These are phyloP conservation scores for Fusarium clavum DNA, from an alignment of 2,329 filamentous ascomycete species.

Conservation along the genomic window DNA sequence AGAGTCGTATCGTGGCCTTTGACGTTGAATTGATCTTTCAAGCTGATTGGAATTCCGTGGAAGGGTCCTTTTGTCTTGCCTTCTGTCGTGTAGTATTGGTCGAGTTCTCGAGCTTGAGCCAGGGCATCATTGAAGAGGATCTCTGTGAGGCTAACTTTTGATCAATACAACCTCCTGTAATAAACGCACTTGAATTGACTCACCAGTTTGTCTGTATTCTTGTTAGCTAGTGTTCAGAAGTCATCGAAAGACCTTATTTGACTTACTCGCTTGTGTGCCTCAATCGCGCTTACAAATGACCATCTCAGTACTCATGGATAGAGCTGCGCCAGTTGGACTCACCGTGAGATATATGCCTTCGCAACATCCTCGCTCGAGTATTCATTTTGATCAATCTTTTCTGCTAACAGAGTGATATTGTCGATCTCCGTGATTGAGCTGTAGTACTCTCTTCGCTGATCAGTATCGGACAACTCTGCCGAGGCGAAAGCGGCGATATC, in stretches of 20 bases:
- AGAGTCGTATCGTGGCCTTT: constrained; percentile 68
- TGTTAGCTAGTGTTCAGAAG: background rate
- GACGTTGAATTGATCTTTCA: constrained; percentile 72
- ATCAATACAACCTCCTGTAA: background rate
- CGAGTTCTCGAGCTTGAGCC: constrained; percentile 27
- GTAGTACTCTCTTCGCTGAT: background rate
- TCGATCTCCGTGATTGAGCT: constrained; percentile 1
- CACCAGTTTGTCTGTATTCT: constrained; percentile 23
- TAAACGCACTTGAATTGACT: fast-evolving
- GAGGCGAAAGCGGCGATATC: constrained; percentile 7
- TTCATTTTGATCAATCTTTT: background rate
- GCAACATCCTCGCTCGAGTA: constrained; percentile 2
- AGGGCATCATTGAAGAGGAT: constrained; percentile 38
- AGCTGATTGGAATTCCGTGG: constrained; percentile 41
- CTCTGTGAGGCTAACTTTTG: constrained; percentile 20
- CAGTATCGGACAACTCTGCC: background rate
- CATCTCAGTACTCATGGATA: background rate
- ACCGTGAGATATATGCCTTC: constrained; percentile 19
- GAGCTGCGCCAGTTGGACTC: fast-evolving
- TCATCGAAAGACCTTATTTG: fast-evolving
- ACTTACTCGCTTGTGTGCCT: constrained; percentile 20
- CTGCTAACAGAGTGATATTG: background rate
- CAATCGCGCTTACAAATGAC: constrained; percentile 1
- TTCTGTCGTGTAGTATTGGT: background rate
- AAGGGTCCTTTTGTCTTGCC: constrained; percentile 25